Evolutionary conservation across 1,139 yeast species (phyloP).

Genomic region (Chernovozyma aurita): DNA sequence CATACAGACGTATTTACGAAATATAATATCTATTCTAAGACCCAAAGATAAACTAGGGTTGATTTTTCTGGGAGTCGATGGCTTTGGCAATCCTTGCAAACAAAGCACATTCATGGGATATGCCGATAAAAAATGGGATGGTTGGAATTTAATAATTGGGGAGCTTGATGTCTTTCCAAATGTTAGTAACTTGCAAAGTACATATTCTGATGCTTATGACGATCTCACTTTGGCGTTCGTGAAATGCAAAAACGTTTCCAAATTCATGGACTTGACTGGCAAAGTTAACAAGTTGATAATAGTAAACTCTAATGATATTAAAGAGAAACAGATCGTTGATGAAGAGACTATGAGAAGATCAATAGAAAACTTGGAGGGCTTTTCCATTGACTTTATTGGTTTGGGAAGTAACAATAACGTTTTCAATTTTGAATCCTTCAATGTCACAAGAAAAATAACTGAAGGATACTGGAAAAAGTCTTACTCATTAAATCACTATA

Average conservation of each 20-base stretch:
- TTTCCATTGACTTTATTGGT: too few species aligned
- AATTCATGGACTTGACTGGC: conserved; percentile 21
- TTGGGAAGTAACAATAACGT: too few species aligned
- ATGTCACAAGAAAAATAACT: neutral
- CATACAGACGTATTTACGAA: conserved; percentile 14
- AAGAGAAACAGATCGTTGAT: too few species aligned
- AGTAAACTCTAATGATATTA: too few species aligned
- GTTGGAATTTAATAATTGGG: conserved; percentile 48
- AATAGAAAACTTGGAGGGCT: neutral
- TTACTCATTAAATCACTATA: neutral
- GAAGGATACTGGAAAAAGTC: neutral
- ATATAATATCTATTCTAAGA: conserved; percentile 17
- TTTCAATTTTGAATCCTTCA: too few species aligned
- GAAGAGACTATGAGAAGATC: too few species aligned
- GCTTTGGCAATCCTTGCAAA: conserved; percentile 25
- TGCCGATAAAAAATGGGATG: conserved; percentile 48
- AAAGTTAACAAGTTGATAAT: conserved; percentile 26
- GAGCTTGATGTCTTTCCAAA: conserved; percentile 34
- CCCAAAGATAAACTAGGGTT: conserved; percentile 50
- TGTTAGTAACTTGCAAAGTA: conserved; percentile 5
- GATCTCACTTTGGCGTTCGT: conserved; percentile 25
- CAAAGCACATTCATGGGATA: conserved; percentile 55
- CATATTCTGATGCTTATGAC: conserved; percentile 14
- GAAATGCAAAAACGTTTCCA: conserved; percentile 28
- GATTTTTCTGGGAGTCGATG: conserved; percentile 49